These are phyloP conservation scores for Colletotrichum incanum DNA, from an alignment of 2,329 filamentous ascomycete species.

Conservation along the genomic window DNA sequence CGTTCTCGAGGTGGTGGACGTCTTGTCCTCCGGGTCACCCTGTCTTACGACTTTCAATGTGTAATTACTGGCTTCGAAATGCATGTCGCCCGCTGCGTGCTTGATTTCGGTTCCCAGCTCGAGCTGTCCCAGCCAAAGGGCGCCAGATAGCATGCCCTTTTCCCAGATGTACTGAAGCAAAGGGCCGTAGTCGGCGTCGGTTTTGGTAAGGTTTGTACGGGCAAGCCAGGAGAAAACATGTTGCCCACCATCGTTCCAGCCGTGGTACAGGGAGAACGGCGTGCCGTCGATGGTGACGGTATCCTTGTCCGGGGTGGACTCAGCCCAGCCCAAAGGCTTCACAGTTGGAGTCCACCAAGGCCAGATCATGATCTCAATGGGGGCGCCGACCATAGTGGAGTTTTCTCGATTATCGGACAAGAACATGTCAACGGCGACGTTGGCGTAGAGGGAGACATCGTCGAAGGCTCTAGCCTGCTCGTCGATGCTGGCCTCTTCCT, in stretches of 20 bases:
- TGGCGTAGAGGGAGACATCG: slow-evolving; percentile 38
- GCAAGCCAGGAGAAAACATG: slow-evolving; percentile 41
- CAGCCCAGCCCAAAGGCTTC: slow-evolving; percentile 39
- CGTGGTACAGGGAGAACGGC: slow-evolving; percentile 38
- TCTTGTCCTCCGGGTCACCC: slow-evolving; percentile 33
- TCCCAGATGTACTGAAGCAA: slow-evolving; percentile 40
- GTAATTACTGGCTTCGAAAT: slow-evolving; percentile 40
- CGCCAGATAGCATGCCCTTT: slow-evolving; percentile 37
- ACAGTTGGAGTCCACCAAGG: slow-evolving; percentile 42
- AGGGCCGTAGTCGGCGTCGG: slow-evolving; percentile 39
- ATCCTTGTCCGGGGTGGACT: slow-evolving; percentile 38
- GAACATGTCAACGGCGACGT: slow-evolving; percentile 42
- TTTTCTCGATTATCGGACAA: slow-evolving; percentile 36
- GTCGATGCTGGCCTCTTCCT: slow-evolving; percentile 28
- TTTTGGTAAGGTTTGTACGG: slow-evolving; percentile 34
- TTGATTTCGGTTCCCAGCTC: slow-evolving; percentile 40
- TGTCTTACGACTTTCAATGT: slow-evolving; percentile 38
- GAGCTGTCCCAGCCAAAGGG: slow-evolving; percentile 36
- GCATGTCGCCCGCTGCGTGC: slow-evolving; percentile 32
- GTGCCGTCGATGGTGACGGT: slow-evolving; percentile 37
- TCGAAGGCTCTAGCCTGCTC: slow-evolving; percentile 31
- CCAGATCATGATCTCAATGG: slow-evolving; percentile 42
- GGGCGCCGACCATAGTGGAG: slow-evolving; percentile 37
- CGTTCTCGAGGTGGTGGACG: background rate
- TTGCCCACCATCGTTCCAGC: slow-evolving; percentile 41